A percentile compares a stretch with the other conserved stretches of the same genome.
These are phyloP conservation scores for Gossypium schwendimanii DNA, from an alignment of 441 rosid genomes.

Conservation along the genomic window DNA sequence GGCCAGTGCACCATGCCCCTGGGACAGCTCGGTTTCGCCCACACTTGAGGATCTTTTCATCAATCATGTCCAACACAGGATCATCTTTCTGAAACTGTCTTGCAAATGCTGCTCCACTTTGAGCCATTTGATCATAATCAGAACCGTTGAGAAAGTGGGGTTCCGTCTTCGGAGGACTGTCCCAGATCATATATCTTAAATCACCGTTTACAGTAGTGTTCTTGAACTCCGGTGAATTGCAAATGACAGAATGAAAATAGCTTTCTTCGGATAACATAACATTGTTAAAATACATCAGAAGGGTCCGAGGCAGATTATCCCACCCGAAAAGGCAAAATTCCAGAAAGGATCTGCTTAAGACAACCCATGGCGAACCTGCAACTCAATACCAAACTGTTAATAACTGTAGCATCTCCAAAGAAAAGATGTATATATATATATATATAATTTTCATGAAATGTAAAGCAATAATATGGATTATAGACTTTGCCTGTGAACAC, in stretches of 20 bases:
- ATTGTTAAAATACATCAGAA: slow-evolving; percentile 83
- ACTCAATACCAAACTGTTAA: slow-evolving; percentile 1
- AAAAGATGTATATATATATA: background rate
- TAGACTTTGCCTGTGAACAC: slow-evolving; percentile 68
- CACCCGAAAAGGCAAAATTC: slow-evolving; percentile 80
- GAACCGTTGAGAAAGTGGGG: slow-evolving; percentile 56
- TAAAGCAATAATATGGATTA: background rate
- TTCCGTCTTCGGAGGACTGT: slow-evolving; percentile 81
- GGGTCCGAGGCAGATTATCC: slow-evolving; percentile 75
- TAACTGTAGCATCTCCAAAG: background rate
- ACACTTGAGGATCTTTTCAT: slow-evolving; percentile 60
- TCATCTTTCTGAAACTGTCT: slow-evolving; percentile 62
- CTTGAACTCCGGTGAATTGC: slow-evolving; percentile 76
- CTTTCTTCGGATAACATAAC: slow-evolving; percentile 63
- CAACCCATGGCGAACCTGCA: slow-evolving; percentile 82
- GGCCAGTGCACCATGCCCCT: slow-evolving; percentile 84
- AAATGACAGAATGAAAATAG: slow-evolving; percentile 68
- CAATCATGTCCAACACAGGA: slow-evolving; percentile 63
- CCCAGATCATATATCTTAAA: slow-evolving; percentile 80
- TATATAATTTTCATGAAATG: background rate
- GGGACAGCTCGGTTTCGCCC: slow-evolving; percentile 44
- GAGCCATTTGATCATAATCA: slow-evolving; percentile 55
- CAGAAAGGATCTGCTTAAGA: slow-evolving; percentile 66
- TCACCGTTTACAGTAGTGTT: slow-evolving; percentile 70
- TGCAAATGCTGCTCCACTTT: slow-evolving; percentile 76